Evolutionary conservation across 169 alveolate genomes (phyloP).

Genomic region (Blepharisma undulans): DNA sequence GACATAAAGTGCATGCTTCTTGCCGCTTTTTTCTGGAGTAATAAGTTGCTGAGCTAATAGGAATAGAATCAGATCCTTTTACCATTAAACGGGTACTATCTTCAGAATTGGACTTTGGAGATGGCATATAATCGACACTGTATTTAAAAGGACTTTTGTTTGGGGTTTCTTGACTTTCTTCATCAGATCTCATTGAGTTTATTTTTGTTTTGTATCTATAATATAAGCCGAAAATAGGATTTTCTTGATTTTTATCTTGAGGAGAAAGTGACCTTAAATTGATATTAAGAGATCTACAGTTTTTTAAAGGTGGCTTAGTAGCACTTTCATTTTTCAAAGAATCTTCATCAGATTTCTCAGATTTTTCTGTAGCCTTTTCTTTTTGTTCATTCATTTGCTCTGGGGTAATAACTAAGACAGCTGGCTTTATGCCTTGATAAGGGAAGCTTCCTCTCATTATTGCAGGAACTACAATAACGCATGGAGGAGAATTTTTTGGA

Average conservation of each 20-base stretch:
- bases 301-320: neutral
- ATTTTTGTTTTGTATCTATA: neutral
- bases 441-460: slow-evolving; percentile 49
- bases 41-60: neutral
- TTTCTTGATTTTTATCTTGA: neutral
- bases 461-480: slow-evolving; percentile 60
- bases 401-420: slow-evolving; percentile 27
- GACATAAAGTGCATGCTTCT: neutral
- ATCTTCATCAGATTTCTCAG: neutral
- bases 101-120: neutral
- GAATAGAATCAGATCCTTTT: neutral
- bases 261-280: neutral
- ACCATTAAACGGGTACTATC: neutral
- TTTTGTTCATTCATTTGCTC: neutral
- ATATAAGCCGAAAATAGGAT: neutral
- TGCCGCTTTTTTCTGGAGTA: neutral
- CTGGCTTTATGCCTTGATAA: slow-evolving; percentile 65
- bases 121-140: neutral
- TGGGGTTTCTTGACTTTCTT: neutral
- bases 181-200: neutral
- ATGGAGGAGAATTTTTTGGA: slow-evolving; percentile 49
- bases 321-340: neutral
- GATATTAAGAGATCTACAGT: neutral
- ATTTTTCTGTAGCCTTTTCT: neutral
- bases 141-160: neutral